Evolutionary conservation across 2,329 filamentous ascomycete genomes (phyloP).

Genomic region (Epicoccum sorghinum): DNA sequence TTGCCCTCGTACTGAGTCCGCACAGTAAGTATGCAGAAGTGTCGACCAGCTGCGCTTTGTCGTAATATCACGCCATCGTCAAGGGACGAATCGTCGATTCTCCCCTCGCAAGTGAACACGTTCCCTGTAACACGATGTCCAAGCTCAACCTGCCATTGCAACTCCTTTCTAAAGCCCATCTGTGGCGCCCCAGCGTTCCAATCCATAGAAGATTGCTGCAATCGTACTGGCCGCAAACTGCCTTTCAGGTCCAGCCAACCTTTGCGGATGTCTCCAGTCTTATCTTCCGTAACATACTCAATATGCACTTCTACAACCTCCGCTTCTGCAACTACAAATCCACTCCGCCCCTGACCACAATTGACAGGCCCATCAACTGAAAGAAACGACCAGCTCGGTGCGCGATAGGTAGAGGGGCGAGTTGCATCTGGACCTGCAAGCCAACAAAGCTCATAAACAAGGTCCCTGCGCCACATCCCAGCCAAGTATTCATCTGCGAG

Average conservation of each 20-base stretch:
- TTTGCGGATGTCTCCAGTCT: neutral
- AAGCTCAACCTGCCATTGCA: too few relatives aligned
- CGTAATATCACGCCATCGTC: neutral
- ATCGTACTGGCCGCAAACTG: neutral
- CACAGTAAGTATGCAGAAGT: neutral
- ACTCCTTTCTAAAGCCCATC: too few relatives aligned
- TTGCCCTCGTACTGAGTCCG: too few relatives aligned
- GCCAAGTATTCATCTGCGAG: neutral
- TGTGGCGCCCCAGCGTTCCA: neutral
- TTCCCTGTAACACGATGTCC: too few relatives aligned
- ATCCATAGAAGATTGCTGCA: neutral
- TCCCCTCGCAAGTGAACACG: too few relatives aligned
- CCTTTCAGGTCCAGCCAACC: neutral
- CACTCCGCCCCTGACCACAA: too few relatives aligned
- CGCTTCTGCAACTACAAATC: too few relatives aligned
- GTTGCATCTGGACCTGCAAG: accelerated
- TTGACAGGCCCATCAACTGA: neutral
- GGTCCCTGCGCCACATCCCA: neutral
- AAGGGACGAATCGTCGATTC: neutral
- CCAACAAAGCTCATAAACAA: neutral
- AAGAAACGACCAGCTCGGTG: neutral
- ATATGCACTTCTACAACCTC: neutral
- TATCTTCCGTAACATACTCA: neutral
- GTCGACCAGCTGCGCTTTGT: neutral
- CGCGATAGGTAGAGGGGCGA: neutral